Evolutionary conservation across 2,329 filamentous ascomycete species (phyloP), one percentile per base, ranked within the genome.

Genomic region (Neospermospora avenae): DNA sequence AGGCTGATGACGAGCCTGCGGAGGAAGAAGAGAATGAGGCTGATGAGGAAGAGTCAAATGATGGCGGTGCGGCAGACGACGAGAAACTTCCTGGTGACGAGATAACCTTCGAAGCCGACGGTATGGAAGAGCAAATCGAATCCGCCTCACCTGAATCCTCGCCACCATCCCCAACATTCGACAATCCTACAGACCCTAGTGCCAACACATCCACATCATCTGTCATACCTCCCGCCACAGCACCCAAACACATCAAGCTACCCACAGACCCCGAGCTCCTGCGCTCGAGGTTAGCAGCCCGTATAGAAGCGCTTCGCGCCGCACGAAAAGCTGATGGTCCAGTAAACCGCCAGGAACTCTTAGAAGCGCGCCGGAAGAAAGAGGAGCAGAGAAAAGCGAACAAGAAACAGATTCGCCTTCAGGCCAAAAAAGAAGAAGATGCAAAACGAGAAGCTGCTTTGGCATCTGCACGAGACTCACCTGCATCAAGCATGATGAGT

Each of bases 301-400:
- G 87, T 63, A 92, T 99, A 58, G 90, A 95, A 68, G 88, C 88
- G 48, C 84, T 98, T 53, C 89, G 93, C 61, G 89, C 90, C 10
- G 86, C 87, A 25, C 87, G 95, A 61, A 96, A 96, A 74, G 93
- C 93, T 5, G 91, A 96, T 68, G 91, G 89, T 5, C 81, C 87
- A 0, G 87, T 96, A 65, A 96, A 91, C 62, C 85, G 95, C 63
- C 89, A 96, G 76, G 93, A 98, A 72, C 83, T 99, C 13, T 91
- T 99, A 68, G 95, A 98, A 75, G 84, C 90, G 46, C 85, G 95
- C 44, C 85, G 95, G 64, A 86, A 87, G 72, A 97, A 96, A 77
- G 90, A 96, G 73, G 88, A 91, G 61, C 86, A 92, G 74, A 86
- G 91, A 63, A 93, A 93, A 73, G 87, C 86, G 22, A 89, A 93